Percentiles rank a stretch among this genome's conserved stretches.
phyloP scores from a whole-genome alignment of 1,139 yeast genomes.

The Geotrichum citri-aurantii region DNA sequence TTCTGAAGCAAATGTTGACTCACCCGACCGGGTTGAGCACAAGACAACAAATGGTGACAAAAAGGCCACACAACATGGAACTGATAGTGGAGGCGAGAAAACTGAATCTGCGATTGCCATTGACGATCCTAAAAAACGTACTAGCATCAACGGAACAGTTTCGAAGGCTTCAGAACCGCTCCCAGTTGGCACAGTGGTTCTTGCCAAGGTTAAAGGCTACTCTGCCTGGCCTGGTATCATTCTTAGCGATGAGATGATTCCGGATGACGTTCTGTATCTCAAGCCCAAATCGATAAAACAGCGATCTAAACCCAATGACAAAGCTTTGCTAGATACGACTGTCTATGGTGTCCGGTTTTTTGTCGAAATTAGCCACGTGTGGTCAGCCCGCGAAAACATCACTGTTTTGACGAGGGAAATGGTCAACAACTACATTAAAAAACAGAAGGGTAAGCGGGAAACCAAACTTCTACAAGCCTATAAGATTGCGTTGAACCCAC shows the following conservation, averaged over 20 bases:
- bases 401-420: slow-evolving; percentile 4
- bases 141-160: neutral
- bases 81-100: neutral
- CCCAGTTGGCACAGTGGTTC: slow-evolving; percentile 34
- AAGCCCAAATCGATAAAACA: slow-evolving; percentile 27
- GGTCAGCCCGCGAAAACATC: slow-evolving; percentile 29
- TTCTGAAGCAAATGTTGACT: neutral
- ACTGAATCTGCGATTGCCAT: neutral
- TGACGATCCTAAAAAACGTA: neutral
- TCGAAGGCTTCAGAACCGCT: neutral
- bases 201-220: slow-evolving; percentile 37
- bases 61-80: neutral
- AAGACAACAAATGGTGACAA: neutral
- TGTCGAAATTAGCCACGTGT: slow-evolving; percentile 29
- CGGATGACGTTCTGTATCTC: slow-evolving; percentile 25
- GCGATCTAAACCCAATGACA: slow-evolving; percentile 15
- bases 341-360: slow-evolving; percentile 37
- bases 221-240: slow-evolving; percentile 40
- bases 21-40: neutral
- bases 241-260: slow-evolving; percentile 14
- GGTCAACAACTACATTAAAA: slow-evolving; percentile 1
- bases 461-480: slow-evolving; percentile 5
- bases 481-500: slow-evolving; percentile 9
- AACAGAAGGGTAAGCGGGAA: slow-evolving; percentile 1
- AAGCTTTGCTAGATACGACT: slow-evolving; percentile 9